Base-by-base conservation (phyloP, 2,329 filamentous ascomycete genomes). In the Colletotrichum caudatum region DNA sequence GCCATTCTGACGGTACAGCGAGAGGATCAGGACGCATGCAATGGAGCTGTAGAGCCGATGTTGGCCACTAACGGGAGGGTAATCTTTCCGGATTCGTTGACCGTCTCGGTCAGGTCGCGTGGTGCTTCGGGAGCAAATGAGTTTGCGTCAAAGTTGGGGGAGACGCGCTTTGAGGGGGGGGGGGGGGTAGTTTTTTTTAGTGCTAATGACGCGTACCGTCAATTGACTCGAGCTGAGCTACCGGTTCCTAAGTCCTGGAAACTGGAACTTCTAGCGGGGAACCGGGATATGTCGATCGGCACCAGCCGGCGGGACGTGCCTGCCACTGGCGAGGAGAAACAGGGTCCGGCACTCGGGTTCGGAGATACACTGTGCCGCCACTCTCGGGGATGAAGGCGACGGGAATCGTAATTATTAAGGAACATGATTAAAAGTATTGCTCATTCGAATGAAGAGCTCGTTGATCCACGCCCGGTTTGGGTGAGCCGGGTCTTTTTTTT, bases 1-100 rank as follows among this genome's bases (percentile, higher is more conserved):
- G 69, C 77, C 73, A 74, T 74, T 58, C 23, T 68, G 51, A 51
- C 8, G 44, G 50, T 11, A 12, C 23, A n/a, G 20, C 2, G 16
- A 1, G 7, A 6, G 54, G 23, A 33, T 6, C 20, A 23, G 26
- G 54, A 54, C 23, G 67, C 64, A 69, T 64, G 41, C 58, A 56
- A 39, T 2, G 12, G 29, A 9, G 18, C 8, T 16, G 9, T 48
- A 14, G 20, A 48, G 58, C 41, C 58, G 37, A n/a, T 41, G 33
- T 44, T 60, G 53, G 20, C 20, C 8, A 16, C 4, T n/a, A 29
- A 20, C 7, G 12, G 26, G 12, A 18, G 8, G 1, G 20, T 29
- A 35, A 11, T 16, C 4, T 37, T 46, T 20, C 44, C 59, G 29
- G 59, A 37, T 50, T 37, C 29, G 58, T 35, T 33, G 44, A n/a